phyloP scores from a whole-genome alignment of 805 yeast genomes.

The Lachancea meyersii region DNA sequence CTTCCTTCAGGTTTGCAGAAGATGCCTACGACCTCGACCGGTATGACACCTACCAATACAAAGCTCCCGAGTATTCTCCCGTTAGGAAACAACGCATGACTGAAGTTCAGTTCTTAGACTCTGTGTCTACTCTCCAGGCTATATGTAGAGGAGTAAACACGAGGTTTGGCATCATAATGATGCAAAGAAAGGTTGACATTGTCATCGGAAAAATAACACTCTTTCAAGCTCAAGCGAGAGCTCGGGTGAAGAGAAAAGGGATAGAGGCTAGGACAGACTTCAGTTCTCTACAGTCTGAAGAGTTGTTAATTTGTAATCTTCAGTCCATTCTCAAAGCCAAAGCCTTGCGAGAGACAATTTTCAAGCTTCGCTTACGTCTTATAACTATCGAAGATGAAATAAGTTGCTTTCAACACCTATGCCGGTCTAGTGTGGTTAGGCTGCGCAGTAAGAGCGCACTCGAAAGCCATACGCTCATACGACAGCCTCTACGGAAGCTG shows the following conservation, averaged over 20 bases:
- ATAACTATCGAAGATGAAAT: slow-evolving; percentile 26
- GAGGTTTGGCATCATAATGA: slow-evolving; percentile 59
- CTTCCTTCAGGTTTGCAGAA: slow-evolving; percentile 26
- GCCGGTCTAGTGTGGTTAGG: slow-evolving; percentile 36
- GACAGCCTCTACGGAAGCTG: not conserved
- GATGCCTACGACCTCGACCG: slow-evolving; percentile 22
- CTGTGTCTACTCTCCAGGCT: slow-evolving; percentile 55
- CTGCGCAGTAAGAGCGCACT: slow-evolving; percentile 5
- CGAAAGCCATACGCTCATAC: not conserved
- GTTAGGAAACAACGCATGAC: slow-evolving; percentile 26
- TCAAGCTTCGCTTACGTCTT: slow-evolving; percentile 19
- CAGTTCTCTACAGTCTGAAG: not conserved
- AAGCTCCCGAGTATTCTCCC: slow-evolving; percentile 25
- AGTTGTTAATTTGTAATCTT: slow-evolving; percentile 20
- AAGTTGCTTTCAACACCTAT: slow-evolving; percentile 34
- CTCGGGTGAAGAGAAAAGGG: slow-evolving; percentile 33
- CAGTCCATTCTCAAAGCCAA: slow-evolving; percentile 56
- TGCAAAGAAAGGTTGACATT: slow-evolving; percentile 53
- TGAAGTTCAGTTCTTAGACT: slow-evolving; percentile 25
- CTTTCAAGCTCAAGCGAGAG: slow-evolving; percentile 49
- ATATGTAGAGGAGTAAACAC: slow-evolving; percentile 61
- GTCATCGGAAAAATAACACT: slow-evolving; percentile 44
- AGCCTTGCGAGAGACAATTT: slow-evolving; percentile 23
- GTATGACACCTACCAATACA: slow-evolving; percentile 20
- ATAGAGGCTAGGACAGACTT: not conserved